These are phyloP conservation scores for Fistulinella prunicolor DNA, from an alignment of 768 basidiomycete genomes.

Conservation along the genomic window DNA sequence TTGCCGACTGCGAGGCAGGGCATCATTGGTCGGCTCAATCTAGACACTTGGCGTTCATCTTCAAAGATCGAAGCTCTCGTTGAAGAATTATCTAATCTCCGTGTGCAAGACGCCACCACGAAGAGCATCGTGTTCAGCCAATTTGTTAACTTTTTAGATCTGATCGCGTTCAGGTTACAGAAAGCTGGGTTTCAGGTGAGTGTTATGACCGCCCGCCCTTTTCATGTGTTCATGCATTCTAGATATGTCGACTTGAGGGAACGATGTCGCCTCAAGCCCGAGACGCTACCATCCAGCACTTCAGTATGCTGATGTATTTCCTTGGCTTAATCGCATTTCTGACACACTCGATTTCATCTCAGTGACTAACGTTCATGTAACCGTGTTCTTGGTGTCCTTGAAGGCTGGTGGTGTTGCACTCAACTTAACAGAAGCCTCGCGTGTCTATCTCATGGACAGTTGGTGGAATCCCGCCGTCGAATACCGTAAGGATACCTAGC, in stretches of 20 bases:
- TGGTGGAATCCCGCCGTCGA: slow-evolving; percentile 99
- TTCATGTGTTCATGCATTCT: slow-evolving; percentile 4
- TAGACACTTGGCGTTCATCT: slow-evolving; percentile 92
- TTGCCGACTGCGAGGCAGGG: slow-evolving; percentile 65
- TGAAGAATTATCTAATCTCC: slow-evolving; percentile 86
- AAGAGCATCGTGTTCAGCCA: slow-evolving; percentile 98
- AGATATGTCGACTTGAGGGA: slow-evolving; percentile 94
- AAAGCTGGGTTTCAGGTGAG: slow-evolving; percentile 85
- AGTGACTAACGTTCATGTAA: slow-evolving; percentile 93
- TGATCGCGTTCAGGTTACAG: slow-evolving; percentile 91
- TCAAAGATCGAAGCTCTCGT: slow-evolving; percentile 96
- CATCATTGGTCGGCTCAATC: slow-evolving; percentile 85
- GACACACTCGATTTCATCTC: not conserved
- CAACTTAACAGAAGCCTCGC: slow-evolving; percentile 87
- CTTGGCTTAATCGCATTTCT: not conserved
- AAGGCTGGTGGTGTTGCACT: slow-evolving; percentile 95
- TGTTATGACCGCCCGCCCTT: slow-evolving; percentile 4
- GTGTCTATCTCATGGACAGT: slow-evolving; percentile 95
- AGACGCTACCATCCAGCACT: slow-evolving; percentile 92
- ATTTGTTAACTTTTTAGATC: slow-evolving; percentile 89
- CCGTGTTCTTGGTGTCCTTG: slow-evolving; percentile 94
- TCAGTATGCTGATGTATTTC: slow-evolving; percentile 53
- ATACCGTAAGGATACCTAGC: slow-evolving; percentile 55
- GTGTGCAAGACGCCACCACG: slow-evolving; percentile 81
- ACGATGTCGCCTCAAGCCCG: slow-evolving; percentile 96